A percentile compares a stretch with the other conserved stretches of the same genome.
phyloP scores from a whole-genome alignment of 768 basidiomycete genomes.

The Panaeolus papilionaceus region DNA sequence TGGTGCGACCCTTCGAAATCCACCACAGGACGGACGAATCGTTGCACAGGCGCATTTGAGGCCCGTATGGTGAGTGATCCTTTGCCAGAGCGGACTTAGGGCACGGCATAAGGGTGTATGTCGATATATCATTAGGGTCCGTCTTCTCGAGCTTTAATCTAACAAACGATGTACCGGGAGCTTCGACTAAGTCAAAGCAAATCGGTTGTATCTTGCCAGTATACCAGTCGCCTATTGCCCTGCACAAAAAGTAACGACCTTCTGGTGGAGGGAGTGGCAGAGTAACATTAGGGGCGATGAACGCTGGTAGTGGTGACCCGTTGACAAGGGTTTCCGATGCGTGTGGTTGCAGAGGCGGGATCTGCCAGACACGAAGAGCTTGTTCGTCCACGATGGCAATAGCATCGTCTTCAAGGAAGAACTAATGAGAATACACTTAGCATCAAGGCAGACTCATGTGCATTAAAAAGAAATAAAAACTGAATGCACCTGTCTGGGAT shows the following conservation, averaged over 20 bases:
- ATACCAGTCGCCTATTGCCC: not conserved
- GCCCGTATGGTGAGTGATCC: not conserved
- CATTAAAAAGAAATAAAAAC: not conserved
- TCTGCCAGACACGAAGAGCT: not conserved
- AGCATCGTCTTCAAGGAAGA: not conserved
- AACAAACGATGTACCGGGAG: not conserved
- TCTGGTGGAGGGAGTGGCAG: not conserved
- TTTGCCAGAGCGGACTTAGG: not conserved
- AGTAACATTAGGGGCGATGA: not conserved
- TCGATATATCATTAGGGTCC: not conserved
- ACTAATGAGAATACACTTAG: not conserved
- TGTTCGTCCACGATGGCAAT: not conserved
- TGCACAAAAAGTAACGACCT: not conserved
- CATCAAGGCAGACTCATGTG: not conserved
- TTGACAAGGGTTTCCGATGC: not conserved
- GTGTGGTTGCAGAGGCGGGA: not conserved
- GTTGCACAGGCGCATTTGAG: not conserved
- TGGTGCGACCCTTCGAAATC: not conserved
- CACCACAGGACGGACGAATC: not conserved
- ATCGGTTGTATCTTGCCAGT: not conserved
- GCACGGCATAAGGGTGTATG: not conserved
- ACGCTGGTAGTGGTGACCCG: not conserved
- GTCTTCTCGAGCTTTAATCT: not conserved
- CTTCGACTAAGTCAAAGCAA: constrained; percentile 5
- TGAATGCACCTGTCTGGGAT: not conserved